phyloP scores from a whole-genome alignment of 2,329 filamentous ascomycete genomes.

The Venturiaceae sp. region DNA sequence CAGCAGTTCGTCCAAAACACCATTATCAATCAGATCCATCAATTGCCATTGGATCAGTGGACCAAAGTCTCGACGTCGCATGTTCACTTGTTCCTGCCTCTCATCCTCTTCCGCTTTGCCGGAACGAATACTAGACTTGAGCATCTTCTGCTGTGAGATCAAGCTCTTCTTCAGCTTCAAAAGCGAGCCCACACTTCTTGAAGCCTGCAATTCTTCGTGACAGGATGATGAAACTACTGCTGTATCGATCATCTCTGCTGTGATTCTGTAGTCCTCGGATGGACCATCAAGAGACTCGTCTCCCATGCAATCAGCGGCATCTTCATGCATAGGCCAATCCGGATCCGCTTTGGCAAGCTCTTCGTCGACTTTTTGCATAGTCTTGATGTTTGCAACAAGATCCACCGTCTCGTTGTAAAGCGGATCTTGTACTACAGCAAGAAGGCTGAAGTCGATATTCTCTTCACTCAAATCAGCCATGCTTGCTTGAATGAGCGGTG shows the following conservation, averaged over 20 bases:
- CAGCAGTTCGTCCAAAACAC: background rate
- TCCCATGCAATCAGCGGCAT: background rate
- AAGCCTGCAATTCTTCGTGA: background rate
- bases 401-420: conserved; percentile 36
- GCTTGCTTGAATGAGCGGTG: conserved; percentile 53
- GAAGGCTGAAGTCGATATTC: conserved; percentile 63
- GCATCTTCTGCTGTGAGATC: background rate
- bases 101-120: background rate
- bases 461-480: conserved; percentile 56
- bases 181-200: background rate
- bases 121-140: background rate
- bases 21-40: background rate
- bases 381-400: conserved; percentile 35
- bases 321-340: conserved; percentile 27
- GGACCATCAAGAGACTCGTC: background rate
- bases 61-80: background rate
- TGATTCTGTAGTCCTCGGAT: background rate
- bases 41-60: background rate
- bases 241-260: background rate
- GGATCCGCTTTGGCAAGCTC: conserved; percentile 28
- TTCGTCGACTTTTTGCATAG: conserved; percentile 28
- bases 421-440: conserved; percentile 64
- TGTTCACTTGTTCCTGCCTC: background rate
- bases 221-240: background rate
- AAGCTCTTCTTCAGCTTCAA: background rate